phyloP scores from a whole-genome alignment of 768 basidiomycete species.

The Auriscalpium microsporum region DNA sequence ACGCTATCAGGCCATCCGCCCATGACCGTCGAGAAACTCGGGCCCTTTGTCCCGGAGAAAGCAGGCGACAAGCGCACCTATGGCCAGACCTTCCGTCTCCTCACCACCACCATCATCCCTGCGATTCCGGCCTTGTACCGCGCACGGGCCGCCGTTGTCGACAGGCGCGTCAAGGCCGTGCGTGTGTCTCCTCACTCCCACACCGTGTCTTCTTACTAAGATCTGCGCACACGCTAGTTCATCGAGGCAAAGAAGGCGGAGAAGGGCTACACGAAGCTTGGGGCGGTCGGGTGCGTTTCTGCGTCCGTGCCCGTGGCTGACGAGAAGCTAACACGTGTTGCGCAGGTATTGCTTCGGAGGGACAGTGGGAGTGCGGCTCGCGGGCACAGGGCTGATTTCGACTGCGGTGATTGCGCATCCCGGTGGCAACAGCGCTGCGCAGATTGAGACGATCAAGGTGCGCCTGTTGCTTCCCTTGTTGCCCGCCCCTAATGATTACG shows the following conservation, averaged over 20 bases:
- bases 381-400: constrained; percentile 25
- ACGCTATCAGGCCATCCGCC: constrained; percentile 22
- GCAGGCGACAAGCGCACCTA: constrained; percentile 18
- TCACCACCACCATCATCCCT: constrained; percentile 13
- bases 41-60: constrained; percentile 22
- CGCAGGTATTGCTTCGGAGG: constrained; percentile 30
- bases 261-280: constrained; percentile 32
- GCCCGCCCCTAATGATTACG: too few relatives aligned
- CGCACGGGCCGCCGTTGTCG: constrained; percentile 22
- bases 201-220: not conserved
- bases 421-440: constrained; percentile 20
- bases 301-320: too few relatives aligned
- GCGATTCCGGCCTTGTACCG: constrained; percentile 14
- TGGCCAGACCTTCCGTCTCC: constrained; percentile 14
- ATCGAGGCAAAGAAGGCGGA: constrained; percentile 28
- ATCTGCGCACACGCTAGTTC: constrained; percentile 20
- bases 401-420: constrained; percentile 37
- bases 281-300: constrained; percentile 27
- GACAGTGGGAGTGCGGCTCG: constrained; percentile 22
- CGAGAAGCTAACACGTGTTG: too few relatives aligned
- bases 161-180: constrained; percentile 20
- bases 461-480: too few relatives aligned
- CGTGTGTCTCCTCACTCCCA: not conserved
- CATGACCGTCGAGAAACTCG: constrained; percentile 19
- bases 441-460: constrained; percentile 30